Evolutionary conservation across 352 stramenopile genomes (phyloP).

Genomic region (Globisporangium barbulae): DNA sequence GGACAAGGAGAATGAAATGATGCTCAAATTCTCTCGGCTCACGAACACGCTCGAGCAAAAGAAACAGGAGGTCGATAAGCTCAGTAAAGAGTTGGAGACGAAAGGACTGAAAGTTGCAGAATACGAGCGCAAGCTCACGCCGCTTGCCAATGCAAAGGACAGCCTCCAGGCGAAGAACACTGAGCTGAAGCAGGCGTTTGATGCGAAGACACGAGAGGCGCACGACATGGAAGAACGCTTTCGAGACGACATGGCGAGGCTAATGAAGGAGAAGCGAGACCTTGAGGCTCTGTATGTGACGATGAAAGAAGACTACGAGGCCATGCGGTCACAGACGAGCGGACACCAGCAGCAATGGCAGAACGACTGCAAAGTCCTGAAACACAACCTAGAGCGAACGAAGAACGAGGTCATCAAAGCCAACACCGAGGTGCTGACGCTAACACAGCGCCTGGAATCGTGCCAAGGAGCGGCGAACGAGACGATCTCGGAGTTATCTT

Average conservation of each 20-base stretch:
- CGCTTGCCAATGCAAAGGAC: constrained; percentile 48
- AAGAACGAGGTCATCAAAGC: constrained; percentile 53
- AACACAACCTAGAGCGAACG: constrained; percentile 45
- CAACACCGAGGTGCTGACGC: constrained; percentile 37
- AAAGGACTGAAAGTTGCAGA: constrained; percentile 43
- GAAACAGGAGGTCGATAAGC: constrained; percentile 54
- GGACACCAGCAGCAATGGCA: constrained; percentile 41
- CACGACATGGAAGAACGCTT: constrained; percentile 51
- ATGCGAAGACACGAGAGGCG: constrained; percentile 39
- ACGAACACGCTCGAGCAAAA: constrained; percentile 44
- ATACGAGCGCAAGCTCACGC: constrained; percentile 57
- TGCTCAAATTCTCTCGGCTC: constrained; percentile 25
- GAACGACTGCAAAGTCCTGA: constrained; percentile 41
- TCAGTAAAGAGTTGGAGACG: constrained; percentile 50
- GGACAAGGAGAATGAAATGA: constrained; percentile 36
- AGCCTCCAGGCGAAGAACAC: constrained; percentile 43
- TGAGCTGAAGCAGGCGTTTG: constrained; percentile 59
- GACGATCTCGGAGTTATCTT: constrained; percentile 52
- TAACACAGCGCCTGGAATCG: constrained; percentile 48
- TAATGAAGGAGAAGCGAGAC: constrained; percentile 55
- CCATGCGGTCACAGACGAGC: constrained; percentile 32
- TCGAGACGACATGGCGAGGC: constrained; percentile 42
- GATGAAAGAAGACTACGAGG: constrained; percentile 55
- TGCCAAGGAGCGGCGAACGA: constrained; percentile 56
- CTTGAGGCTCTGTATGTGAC: constrained; percentile 42